Evolutionary conservation across 148 eudicot species (phyloP), one percentile per base, ranked within the genome.

Genomic region (Persicaria maculosa): DNA sequence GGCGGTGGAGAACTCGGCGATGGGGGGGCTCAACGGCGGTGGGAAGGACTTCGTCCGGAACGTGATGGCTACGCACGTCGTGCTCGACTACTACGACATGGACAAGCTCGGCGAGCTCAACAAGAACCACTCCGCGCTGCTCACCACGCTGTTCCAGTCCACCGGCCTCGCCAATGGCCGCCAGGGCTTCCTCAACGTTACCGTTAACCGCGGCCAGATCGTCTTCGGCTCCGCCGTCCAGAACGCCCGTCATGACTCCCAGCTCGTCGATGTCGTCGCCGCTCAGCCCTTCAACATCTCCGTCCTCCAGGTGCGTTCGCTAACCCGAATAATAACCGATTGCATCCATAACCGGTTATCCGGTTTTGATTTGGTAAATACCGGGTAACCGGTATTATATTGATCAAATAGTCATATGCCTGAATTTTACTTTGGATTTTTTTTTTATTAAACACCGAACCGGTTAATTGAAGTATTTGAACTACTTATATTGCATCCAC

Each of bases 201-300:
- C 83, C 45, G 68, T 53, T 8, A 1, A 53, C 4, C 68, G 71
- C 4, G 79, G 80, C 1, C 25, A 82, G 8, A 36, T 82, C 15
- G 43, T 74, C 9, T 84, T 84, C 40, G 73, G 77, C 0, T 82
- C 87, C 1, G 81, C 83, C 14, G 75, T 74, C 10, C 75, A 75
- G 22, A 85, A 82, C 11, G 82, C 86, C 16, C 82, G 75, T 20
- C 78, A 48, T 1, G 77, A 82, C 48, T 54, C 83, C 0, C 25
- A 17, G 31, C 77, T 84, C 74, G 74, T 80, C 15, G 73, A 75
- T 4, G 6, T 72, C 6, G 78, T 86, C 25, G 79, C 80, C 4
- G 52, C 83, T n/a, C 79, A 84, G 46, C 82, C 85, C 2, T 84
- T 46, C 73, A 75, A 82, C 65, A 79, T 86, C 47, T 82, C 87